Evolutionary conservation across 2,329 filamentous ascomycete genomes (phyloP).

Genomic region (Talaromyces sp.): DNA sequence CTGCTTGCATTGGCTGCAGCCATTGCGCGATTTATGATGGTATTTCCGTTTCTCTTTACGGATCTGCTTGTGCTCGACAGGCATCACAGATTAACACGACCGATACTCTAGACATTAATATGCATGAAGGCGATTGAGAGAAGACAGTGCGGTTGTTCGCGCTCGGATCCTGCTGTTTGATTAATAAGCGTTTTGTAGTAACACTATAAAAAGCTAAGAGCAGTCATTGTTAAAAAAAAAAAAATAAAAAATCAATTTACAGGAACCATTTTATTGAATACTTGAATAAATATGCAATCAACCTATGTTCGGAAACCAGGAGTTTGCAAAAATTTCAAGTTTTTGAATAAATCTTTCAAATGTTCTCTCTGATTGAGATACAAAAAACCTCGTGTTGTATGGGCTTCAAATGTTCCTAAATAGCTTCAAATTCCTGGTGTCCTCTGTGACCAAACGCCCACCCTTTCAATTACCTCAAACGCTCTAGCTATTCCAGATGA

Average conservation of each 20-base stretch:
- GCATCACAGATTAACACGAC: not conserved
- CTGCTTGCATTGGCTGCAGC: conserved; percentile 13
- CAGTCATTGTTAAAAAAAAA: not conserved
- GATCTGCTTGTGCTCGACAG: not conserved
- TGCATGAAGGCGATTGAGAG: not conserved
- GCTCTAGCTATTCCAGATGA: not conserved
- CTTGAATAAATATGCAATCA: not conserved
- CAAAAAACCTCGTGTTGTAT: not conserved
- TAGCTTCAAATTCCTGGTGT: not conserved
- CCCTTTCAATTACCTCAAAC: not conserved
- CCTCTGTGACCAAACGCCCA: no score
- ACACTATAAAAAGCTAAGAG: not conserved
- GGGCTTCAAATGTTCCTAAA: not conserved
- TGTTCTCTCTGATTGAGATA: not conserved
- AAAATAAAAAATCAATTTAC: not conserved
- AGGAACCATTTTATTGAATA: not conserved
- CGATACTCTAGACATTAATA: not conserved
- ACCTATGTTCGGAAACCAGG: not conserved
- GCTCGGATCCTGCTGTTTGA: not conserved
- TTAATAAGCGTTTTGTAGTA: not conserved
- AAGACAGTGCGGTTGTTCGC: not conserved
- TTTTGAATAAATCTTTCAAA: not conserved
- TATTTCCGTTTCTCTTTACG: conserved; percentile 10
- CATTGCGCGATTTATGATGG: conserved; percentile 13
- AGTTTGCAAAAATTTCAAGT: not conserved